These are phyloP conservation scores for Crucibulum laeve DNA, from an alignment of 768 basidiomycete genomes.

Conservation along the genomic window DNA sequence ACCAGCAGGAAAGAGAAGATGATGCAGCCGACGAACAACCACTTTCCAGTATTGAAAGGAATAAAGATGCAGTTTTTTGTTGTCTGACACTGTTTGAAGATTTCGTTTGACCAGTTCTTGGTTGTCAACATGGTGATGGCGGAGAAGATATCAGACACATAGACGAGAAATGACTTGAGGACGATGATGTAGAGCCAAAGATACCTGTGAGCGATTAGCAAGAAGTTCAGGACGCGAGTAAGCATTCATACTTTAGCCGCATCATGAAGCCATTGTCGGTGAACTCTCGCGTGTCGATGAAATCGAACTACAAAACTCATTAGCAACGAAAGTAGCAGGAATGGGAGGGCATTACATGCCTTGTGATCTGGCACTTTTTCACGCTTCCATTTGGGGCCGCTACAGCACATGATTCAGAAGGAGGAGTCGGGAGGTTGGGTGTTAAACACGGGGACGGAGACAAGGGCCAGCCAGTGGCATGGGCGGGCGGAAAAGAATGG, in stretches of 20 bases:
- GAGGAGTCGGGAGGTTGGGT: constrained; percentile 16
- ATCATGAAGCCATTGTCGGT: constrained; percentile 82
- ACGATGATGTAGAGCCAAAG: constrained; percentile 90
- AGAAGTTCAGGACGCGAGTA: too few species aligned
- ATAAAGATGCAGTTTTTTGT: constrained; percentile 76
- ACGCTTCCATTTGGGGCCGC: constrained; percentile 90
- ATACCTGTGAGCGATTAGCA: constrained; percentile 52
- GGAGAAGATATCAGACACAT: constrained; percentile 96
- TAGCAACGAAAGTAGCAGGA: constrained; percentile 11
- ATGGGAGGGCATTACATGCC: constrained; percentile 38
- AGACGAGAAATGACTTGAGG: constrained; percentile 94
- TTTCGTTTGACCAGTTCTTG: constrained; percentile 85
- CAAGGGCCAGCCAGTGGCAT: constrained; percentile 55
- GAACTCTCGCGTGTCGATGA: constrained; percentile 91
- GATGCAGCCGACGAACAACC: constrained; percentile 98
- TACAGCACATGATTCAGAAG: constrained; percentile 51
- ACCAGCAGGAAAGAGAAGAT: constrained; percentile 96
- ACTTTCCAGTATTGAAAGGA: constrained; percentile 86
- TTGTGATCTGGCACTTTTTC: constrained; percentile 98
- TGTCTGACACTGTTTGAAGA: constrained; percentile 69
- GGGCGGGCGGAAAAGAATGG: constrained; percentile 22
- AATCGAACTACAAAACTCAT: constrained; percentile 77
- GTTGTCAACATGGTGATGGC: constrained; percentile 95
- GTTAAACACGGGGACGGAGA: constrained; percentile 18
- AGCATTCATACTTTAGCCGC: constrained; percentile 68